phyloP scores from a whole-genome alignment of 73 alveolate species.

The Paramecium biaurelia region DNA sequence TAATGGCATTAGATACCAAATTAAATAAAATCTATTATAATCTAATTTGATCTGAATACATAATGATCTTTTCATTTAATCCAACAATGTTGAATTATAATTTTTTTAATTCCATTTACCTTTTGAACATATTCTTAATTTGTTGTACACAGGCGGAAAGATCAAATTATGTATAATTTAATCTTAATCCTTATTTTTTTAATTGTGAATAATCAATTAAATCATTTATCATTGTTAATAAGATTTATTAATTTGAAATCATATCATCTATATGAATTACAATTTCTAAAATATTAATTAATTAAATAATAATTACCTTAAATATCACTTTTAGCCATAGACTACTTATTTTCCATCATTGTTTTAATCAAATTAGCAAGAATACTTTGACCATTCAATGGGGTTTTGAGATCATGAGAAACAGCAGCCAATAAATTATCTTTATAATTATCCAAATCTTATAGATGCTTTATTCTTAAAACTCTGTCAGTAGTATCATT shows the following conservation, averaged over 20 bases:
- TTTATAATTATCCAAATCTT: slow-evolving; percentile 37
- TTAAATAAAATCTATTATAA: neutral
- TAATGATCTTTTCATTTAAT: neutral
- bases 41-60: neutral
- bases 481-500: slow-evolving; percentile 45
- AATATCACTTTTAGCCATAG: neutral
- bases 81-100: neutral
- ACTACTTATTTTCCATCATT: neutral
- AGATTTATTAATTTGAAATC: neutral
- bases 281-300: neutral
- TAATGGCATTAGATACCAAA: neutral
- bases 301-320: neutral
- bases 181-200: slow-evolving; percentile 20
- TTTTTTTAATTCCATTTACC: slow-evolving; percentile 3
- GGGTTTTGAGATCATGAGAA: slow-evolving; percentile 46
- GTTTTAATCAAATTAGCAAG: neutral
- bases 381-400: slow-evolving; percentile 20
- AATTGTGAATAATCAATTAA: slow-evolving; percentile 17
- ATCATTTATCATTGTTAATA: slow-evolving; percentile 28
- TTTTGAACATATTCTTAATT: neutral
- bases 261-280: neutral
- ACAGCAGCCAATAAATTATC: slow-evolving; percentile 43
- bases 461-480: neutral
- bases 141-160: neutral
- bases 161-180: neutral